Evolutionary conservation across 805 yeast species (phyloP).

Genomic region (Priceomyces haplophilus): DNA sequence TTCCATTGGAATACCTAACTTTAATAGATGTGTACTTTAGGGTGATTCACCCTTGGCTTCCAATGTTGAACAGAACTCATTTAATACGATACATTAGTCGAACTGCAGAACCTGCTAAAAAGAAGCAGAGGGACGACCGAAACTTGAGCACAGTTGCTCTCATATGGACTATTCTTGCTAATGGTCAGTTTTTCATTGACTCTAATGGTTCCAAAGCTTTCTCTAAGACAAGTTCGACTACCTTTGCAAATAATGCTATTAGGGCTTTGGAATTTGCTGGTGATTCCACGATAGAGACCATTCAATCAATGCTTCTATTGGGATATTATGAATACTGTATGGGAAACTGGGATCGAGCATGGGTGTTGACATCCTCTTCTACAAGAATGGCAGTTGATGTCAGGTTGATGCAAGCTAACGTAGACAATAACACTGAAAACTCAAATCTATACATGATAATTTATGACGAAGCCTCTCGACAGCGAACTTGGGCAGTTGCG

Average conservation of each 20-base stretch:
- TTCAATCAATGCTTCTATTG: conserved; percentile 19
- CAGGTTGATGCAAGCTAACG: conserved; percentile 14
- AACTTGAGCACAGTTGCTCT: conserved; percentile 17
- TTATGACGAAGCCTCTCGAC: conserved; percentile 15
- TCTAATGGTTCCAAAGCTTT: not conserved
- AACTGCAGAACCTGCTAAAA: conserved; percentile 1
- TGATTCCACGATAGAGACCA: conserved; percentile 20
- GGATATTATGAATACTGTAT: conserved; percentile 19
- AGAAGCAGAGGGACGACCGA: conserved; percentile 8
- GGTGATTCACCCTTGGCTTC: conserved; percentile 20
- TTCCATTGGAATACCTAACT: conserved; percentile 13
- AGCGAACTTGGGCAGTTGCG: conserved; percentile 24
- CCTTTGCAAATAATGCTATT: conserved; percentile 18
- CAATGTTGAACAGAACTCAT: conserved; percentile 19
- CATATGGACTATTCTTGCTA: conserved; percentile 20
- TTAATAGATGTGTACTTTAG: conserved; percentile 17
- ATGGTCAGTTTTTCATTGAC: conserved; percentile 12
- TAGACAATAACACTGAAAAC: conserved; percentile 3
- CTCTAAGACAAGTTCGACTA: conserved; percentile 3
- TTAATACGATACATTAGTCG: conserved; percentile 16
- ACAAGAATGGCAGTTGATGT: conserved; percentile 25
- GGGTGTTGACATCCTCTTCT: conserved; percentile 21
- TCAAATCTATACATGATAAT: conserved; percentile 6
- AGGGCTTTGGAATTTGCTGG: conserved; percentile 20
- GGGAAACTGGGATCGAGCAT: conserved; percentile 24